Base-by-base conservation (phyloP, 805 yeast species). In the Pichia insulana region DNA sequence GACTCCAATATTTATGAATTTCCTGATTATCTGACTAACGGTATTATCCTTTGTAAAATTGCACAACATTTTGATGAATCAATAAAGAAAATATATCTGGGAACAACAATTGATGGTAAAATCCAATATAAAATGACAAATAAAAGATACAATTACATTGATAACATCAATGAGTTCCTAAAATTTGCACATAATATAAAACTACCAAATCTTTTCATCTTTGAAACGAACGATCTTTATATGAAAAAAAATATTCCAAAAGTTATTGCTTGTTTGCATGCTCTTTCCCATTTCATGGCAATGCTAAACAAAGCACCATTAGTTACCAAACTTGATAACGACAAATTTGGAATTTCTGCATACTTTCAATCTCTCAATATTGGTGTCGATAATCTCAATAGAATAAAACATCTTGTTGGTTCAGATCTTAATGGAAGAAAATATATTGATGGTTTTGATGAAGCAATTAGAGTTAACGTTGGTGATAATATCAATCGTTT, bases 181-280 rank as follows among this genome's bases (percentile, higher is more conserved):
- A 68, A 72, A 17, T 74, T 90, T 43, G 67, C 87, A 26, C 80
- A 76, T 43, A 74, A 68, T 45, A 70, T 87, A 46, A 79, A 76
- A 22, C 78, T 92, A 50, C 98, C 97, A 0, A 89, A 85, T 43
- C 70, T 88, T 42, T 92, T 89, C 59, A 73, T 83, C 38, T 92
- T 92, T 58, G 98, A 90, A 58, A 73, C 89, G 45, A 88, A 95
- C 3, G 98, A 92, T 61, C 69, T 92, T 30, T 92, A 88, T 62
- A 97, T 92, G 56, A 81, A 82, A 56, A 89, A 87, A 55, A 84
- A 90, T 56, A 74, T 89, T 17, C 97, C 97, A 13, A 89, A 86
- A 56, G 97, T 92, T 20, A 83, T 92, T 57, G 88, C 87, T 62
- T 89, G 97, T 52, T 63, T 92, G 30, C 96, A 90, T 64, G 96